Percentiles rank a stretch among this genome's conserved stretches.
These are phyloP conservation scores for Globisporangium ultimum DNA, from an alignment of 352 stramenopile species.

Conservation along the genomic window DNA sequence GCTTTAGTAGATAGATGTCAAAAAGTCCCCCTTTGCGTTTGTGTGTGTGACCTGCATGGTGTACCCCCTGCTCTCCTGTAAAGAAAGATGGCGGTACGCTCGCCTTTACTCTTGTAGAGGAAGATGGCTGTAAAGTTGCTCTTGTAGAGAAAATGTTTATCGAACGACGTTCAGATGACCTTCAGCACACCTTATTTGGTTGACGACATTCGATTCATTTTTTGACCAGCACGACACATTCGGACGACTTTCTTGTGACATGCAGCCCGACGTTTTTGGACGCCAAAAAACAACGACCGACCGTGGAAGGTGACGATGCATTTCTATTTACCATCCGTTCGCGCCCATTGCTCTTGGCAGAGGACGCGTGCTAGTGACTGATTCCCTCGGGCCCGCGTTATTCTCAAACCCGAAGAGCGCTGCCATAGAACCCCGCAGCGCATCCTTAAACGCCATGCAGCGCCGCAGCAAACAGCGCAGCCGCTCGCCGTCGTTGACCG, in stretches of 20 bases:
- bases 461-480: conserved; percentile 23
- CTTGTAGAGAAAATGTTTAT: background rate
- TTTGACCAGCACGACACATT: too few species aligned
- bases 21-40: background rate
- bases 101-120: too few species aligned
- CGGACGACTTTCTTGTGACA: background rate
- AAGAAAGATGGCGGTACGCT: conserved; percentile 1
- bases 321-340: too few species aligned
- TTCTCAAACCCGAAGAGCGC: too few species aligned
- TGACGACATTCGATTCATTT: too few species aligned
- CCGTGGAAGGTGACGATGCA: too few species aligned
- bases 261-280: too few species aligned
- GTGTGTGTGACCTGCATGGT: background rate
- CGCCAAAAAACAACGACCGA: too few species aligned
- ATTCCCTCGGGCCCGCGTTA: background rate
- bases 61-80: conserved; percentile 18
- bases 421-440: too few species aligned
- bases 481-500: conserved; percentile 46
- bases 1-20: background rate
- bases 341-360: too few species aligned
- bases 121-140: background rate
- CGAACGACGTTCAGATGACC: background rate
- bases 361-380: background rate
- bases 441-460: conserved; percentile 12
- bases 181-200: background rate